These are phyloP conservation scores for Alternaria panax DNA, from an alignment of 2,329 filamentous ascomycete genomes.

Conservation along the genomic window DNA sequence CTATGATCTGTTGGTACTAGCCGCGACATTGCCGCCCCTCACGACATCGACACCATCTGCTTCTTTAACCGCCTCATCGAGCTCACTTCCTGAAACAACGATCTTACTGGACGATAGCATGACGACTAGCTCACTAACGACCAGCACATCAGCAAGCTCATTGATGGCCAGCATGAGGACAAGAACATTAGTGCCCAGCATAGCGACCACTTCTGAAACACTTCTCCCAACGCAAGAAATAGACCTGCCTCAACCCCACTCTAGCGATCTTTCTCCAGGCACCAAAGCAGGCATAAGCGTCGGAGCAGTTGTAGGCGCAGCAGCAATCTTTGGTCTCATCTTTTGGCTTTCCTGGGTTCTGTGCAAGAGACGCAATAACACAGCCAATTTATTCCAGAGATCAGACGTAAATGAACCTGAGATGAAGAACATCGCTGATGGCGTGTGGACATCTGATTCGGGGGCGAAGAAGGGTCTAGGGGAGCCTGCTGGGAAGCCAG, in stretches of 20 bases:
- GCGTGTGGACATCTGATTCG: too few species aligned
- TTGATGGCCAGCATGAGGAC: too few species aligned
- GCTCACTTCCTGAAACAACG: neutral
- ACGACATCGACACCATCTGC: too few species aligned
- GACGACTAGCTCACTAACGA: too few species aligned
- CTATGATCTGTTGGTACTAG: too few species aligned
- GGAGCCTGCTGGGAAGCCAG: rapidly evolving
- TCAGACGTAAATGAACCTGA: neutral
- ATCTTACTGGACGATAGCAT: neutral
- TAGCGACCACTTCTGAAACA: neutral
- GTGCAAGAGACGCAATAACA: neutral
- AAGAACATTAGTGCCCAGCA: too few species aligned
- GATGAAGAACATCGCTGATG: neutral
- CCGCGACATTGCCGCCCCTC: too few species aligned
- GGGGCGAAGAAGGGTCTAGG: rapidly evolving
- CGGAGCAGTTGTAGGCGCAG: neutral
- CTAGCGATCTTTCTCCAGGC: neutral
- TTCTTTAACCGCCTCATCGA: neutral
- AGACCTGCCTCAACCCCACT: too few species aligned
- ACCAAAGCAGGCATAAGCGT: neutral
- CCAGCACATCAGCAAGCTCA: too few species aligned
- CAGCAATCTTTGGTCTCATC: neutral
- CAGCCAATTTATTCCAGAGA: neutral
- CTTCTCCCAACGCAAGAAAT: neutral
- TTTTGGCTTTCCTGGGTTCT: neutral